phyloP scores from a whole-genome alignment of 176 grass and related monocot genomes.

The Avena eriantha region DNA sequence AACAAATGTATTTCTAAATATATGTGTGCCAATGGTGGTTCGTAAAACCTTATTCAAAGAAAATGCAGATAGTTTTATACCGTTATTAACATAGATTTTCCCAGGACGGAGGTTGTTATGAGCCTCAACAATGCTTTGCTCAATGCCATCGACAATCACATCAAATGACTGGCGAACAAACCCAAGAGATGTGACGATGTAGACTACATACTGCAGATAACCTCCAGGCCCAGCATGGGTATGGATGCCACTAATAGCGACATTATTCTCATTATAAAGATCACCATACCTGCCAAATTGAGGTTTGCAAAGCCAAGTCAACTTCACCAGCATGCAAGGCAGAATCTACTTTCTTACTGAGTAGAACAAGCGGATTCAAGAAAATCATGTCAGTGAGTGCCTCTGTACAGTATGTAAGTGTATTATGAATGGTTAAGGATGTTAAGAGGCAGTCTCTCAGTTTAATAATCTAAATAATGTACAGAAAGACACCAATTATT shows the following conservation, averaged over 20 bases:
- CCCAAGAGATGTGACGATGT: slow-evolving; percentile 95
- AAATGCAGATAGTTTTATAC: slow-evolving; percentile 47
- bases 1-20: neutral
- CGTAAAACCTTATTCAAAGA: slow-evolving; percentile 22
- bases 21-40: too few species aligned
- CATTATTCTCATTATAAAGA: slow-evolving; percentile 87
- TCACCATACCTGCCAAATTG: slow-evolving; percentile 78
- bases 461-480: neutral
- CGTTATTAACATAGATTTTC: slow-evolving; percentile 86
- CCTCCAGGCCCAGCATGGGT: slow-evolving; percentile 96
- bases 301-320: slow-evolving; percentile 40
- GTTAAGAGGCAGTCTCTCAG: neutral
- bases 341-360: neutral
- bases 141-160: slow-evolving; percentile 91
- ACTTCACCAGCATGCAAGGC: slow-evolving; percentile 2
- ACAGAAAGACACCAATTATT: neutral
- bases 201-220: slow-evolving; percentile 95
- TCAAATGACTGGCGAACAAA: slow-evolving; percentile 97
- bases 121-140: slow-evolving; percentile 87
- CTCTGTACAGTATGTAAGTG: slow-evolving; percentile 27
- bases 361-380: neutral
- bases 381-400: slow-evolving; percentile 9
- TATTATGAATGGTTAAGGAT: slow-evolving; percentile 16
- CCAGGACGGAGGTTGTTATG: slow-evolving; percentile 86
- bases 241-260: slow-evolving; percentile 95